Percentiles rank a stretch among this genome's conserved stretches.
Conservation (phyloP, 2,329 filamentous ascomycete species). For the Colletotrichum musae region DNA sequence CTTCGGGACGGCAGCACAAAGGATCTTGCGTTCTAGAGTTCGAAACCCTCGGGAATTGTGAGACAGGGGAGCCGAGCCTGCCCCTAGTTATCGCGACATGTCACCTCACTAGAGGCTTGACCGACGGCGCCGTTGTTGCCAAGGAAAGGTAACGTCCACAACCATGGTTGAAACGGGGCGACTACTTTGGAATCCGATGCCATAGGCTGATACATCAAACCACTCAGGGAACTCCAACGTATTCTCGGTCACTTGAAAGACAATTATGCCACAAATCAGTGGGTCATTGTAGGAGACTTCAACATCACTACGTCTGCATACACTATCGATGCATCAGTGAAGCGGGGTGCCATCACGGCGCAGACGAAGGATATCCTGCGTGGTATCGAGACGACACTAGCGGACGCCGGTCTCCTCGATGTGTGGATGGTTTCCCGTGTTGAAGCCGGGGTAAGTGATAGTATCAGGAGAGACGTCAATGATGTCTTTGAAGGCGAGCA, state of each 20-base stretch:
- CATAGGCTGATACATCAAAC: not conserved
- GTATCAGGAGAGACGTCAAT: constrained; percentile 45
- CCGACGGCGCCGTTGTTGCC: constrained; percentile 68
- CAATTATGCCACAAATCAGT: constrained; percentile 60
- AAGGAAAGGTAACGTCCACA: constrained; percentile 57
- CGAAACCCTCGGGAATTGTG: constrained; percentile 47
- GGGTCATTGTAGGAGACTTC: constrained; percentile 75
- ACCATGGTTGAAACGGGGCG: not conserved
- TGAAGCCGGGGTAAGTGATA: constrained; percentile 58
- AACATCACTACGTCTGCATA: constrained; percentile 73
- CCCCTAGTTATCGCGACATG: constrained; percentile 69
- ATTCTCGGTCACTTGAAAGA: constrained; percentile 62
- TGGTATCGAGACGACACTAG: constrained; percentile 62
- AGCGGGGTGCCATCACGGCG: constrained; percentile 66
- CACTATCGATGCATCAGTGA: constrained; percentile 67
- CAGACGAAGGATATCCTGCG: constrained; percentile 60
- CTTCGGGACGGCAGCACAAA: constrained; percentile 70
- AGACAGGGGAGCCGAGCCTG: constrained; percentile 45
- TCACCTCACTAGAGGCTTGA: constrained; percentile 74
- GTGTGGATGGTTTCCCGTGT: constrained; percentile 64
- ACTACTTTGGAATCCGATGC: not conserved
- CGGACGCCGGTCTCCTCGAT: constrained; percentile 64
- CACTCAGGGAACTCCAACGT: constrained; percentile 62
- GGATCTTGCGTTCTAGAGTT: constrained; percentile 52
- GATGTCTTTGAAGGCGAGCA: constrained; percentile 70